Conservation (phyloP, 2,329 filamentous ascomycete genomes). For the Chaetomiaceae sp. region DNA sequence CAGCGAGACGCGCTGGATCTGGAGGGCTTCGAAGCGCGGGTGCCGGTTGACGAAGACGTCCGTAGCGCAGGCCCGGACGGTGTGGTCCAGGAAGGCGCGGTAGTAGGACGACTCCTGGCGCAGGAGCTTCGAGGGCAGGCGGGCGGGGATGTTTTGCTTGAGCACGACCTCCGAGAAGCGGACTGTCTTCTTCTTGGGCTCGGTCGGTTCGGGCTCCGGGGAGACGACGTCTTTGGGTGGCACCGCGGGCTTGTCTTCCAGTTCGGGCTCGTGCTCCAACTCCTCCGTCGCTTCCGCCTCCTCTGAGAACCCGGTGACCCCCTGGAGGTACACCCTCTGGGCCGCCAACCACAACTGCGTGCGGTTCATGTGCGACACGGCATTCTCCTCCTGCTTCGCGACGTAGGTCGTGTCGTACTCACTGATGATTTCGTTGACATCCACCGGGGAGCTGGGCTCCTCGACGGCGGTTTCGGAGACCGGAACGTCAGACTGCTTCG, state of each 20-base stretch:
- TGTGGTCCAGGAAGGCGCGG: constrained; percentile 73
- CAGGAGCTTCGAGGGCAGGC: constrained; percentile 46
- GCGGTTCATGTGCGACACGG: constrained; percentile 70
- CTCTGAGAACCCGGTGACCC: constrained; percentile 49
- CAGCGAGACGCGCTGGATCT: constrained; percentile 72
- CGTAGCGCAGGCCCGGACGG: constrained; percentile 56
- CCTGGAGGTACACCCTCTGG: constrained; percentile 70
- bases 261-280: constrained; percentile 30
- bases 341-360: constrained; percentile 82
- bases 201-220: constrained; percentile 2
- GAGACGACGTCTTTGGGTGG: constrained; percentile 20
- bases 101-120: constrained; percentile 75
- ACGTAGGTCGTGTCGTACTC: constrained; percentile 73
- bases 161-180: constrained; percentile 58
- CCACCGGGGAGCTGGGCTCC: constrained; percentile 37
- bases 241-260: constrained; percentile 34
- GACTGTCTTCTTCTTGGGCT: constrained; percentile 62
- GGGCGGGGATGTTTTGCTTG: constrained; percentile 41
- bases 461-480: constrained; percentile 25
- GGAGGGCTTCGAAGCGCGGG: constrained; percentile 80
- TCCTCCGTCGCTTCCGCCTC: constrained; percentile 35
- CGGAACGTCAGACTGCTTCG: constrained; percentile 23
- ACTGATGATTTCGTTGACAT: constrained; percentile 56
- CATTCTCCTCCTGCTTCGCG: constrained; percentile 62
- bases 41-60: constrained; percentile 84